Evolutionary conservation across 2,329 filamentous ascomycete genomes (phyloP).

Genomic region (Claviceps sp.): DNA sequence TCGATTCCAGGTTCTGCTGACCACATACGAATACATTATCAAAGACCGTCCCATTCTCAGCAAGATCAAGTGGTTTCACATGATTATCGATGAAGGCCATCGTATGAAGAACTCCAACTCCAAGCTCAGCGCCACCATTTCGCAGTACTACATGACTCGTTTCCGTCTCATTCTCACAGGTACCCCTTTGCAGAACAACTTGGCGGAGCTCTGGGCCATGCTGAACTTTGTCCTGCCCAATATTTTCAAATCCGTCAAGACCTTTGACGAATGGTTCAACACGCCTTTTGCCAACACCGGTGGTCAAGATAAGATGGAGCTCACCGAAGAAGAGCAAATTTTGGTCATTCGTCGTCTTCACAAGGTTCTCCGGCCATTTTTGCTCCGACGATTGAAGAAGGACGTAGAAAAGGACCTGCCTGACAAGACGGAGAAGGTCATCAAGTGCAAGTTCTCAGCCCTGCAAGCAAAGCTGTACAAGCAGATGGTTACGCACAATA

Average conservation of each 20-base stretch:
- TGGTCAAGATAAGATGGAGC: constrained; percentile 95
- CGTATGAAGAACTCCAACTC: constrained; percentile 98
- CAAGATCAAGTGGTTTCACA: constrained; percentile 99
- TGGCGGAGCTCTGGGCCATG: constrained; percentile 91
- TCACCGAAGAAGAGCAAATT: constrained; percentile 98
- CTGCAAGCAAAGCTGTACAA: constrained; percentile 91
- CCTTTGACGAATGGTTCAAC: constrained; percentile 99
- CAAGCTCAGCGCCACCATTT: constrained; percentile 88
- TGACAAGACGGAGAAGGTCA: constrained; percentile 97
- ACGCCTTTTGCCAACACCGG: constrained; percentile 98
- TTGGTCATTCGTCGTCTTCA: constrained; percentile 96
- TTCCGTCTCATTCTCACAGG: constrained; percentile 95
- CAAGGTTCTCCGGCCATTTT: constrained; percentile 93
- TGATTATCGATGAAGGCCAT: constrained; percentile 99
- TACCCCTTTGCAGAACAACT: constrained; percentile 93
- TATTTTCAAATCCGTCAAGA: constrained; percentile 98
- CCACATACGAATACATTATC: constrained; percentile 99
- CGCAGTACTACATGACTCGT: constrained; percentile 85
- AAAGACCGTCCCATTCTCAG: constrained; percentile 90
- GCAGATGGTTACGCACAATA: constrained; percentile 93
- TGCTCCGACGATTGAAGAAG: constrained; percentile 96
- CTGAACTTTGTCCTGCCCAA: constrained; percentile 96
- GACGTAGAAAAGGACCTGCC: constrained; percentile 98
- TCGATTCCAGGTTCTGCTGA: constrained; percentile 89
- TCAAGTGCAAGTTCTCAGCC: constrained; percentile 97